Base-by-base conservation (phyloP, 108 stramenopile genomes). In the Pseudonitzschia multistriata region DNA sequence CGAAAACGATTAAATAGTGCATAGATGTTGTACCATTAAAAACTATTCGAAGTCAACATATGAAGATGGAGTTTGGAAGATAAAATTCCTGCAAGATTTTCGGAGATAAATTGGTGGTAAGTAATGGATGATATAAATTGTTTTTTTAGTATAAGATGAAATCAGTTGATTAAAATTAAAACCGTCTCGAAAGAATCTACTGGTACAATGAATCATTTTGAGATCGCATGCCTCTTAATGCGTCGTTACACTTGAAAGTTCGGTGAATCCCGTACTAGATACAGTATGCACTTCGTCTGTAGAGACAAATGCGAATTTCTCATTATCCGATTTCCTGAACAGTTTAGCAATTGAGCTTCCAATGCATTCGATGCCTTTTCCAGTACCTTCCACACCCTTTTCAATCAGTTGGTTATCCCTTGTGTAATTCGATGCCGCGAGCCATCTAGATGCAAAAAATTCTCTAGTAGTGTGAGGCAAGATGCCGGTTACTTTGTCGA, bases 361-460 rank as follows among this genome's bases (percentile, higher is more conserved):
- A 21, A 75, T 45, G 61, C 45, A 66, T 59, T 74, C 73, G 36
- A 62, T 14, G 1, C 74, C 67, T 62, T 53, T 28, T 31, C 78
- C 78, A 17, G 69, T 70, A 3, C 33, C 68, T 59, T 70, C 63
- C 4, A 79, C 49, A 22, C 72, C 72, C 40, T 72, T 67, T 57
- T 79, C 78, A 24, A 79, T 7, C 19, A 79, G 25, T 31, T 72
- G 72, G n/a, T 79, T 66, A 30, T 55, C 42, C 28, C 29, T 40
- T n/a, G 63, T 45, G 36, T 15, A 64, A 10, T 13, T 47, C 28
- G 39, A 5, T 11, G 27, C 17, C 39, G 22, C 8, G 5, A 10
- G 22, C 63, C 63, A 64, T 22, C 4, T 45, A 64, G 63, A 64
- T 39, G 29, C 63, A 4, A 64, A 11, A 24, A 64, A 64, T 47